Percentiles rank a stretch among this genome's conserved stretches.
phyloP scores from a whole-genome alignment of 1,139 yeast species.

The Hansenula sp. region DNA sequence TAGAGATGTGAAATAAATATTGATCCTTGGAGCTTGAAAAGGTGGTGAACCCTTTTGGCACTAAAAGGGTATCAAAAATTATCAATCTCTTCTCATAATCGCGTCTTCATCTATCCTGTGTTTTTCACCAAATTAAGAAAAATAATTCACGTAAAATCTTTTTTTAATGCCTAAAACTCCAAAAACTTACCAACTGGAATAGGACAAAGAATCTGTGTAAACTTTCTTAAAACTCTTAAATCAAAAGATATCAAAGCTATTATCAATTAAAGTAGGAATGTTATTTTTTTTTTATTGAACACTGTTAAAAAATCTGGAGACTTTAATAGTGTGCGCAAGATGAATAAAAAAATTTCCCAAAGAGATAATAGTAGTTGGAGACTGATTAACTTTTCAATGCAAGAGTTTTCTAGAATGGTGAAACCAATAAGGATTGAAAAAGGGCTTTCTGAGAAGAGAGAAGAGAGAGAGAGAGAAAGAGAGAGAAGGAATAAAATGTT shows the following conservation, averaged over 20 bases:
- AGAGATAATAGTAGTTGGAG: neutral
- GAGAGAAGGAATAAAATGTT: conserved; percentile 9
- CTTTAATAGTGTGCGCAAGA: neutral
- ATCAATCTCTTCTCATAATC: conserved; percentile 11
- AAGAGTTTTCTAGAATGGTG: conserved; percentile 6
- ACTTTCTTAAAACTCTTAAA: conserved; percentile 2
- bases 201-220: neutral
- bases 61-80: neutral
- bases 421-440: conserved; percentile 14
- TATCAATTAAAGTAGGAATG: neutral
- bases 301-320: neutral
- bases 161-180: neutral
- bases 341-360: too few relatives aligned
- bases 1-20: too few relatives aligned
- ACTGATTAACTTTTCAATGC: conserved; percentile 4
- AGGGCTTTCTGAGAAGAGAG: conserved; percentile 25
- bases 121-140: conserved; percentile 2
- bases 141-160: neutral
- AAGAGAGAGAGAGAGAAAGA: conserved; percentile 19
- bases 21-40: too few relatives aligned
- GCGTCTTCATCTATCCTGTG: conserved; percentile 7
- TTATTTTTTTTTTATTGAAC: too few relatives aligned
- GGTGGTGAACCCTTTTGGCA: neutral
- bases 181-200: conserved; percentile 1
- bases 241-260: neutral